Percentiles rank a stretch among this genome's conserved stretches.
These are phyloP conservation scores for Hypoxylon crocopeplum DNA, from an alignment of 495 filamentous ascomycete genomes.

Conservation along the genomic window DNA sequence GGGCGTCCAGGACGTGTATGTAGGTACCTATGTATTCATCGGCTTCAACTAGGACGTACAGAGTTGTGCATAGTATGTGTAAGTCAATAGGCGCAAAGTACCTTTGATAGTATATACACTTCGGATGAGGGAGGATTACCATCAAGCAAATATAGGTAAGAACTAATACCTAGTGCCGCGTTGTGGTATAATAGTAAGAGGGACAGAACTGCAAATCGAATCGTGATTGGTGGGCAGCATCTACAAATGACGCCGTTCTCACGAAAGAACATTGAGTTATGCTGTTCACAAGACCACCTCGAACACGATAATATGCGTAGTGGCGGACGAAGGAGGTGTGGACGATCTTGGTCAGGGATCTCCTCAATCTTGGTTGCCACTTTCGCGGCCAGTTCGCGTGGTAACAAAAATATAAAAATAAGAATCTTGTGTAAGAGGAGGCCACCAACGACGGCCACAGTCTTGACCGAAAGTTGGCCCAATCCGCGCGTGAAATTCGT, in stretches of 20 bases:
- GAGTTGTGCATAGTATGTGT: background rate
- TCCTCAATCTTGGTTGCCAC: slow-evolving; percentile 28
- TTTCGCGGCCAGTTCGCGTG: slow-evolving; percentile 31
- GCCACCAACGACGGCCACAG: slow-evolving; percentile 33
- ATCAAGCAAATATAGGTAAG: background rate
- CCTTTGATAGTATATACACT: background rate
- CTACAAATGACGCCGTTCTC: background rate
- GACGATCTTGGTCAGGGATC: slow-evolving; percentile 24
- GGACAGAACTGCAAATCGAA: background rate
- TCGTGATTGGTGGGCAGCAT: background rate
- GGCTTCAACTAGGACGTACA: background rate
- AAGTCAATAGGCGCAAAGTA: background rate
- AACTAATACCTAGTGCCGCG: too few relatives aligned
- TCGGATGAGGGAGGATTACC: background rate
- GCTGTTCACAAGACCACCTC: slow-evolving; percentile 11
- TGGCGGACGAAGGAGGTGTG: background rate
- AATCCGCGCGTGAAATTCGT: slow-evolving; percentile 22
- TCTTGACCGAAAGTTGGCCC: slow-evolving; percentile 36
- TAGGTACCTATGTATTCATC: background rate
- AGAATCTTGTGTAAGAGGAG: slow-evolving; percentile 19
- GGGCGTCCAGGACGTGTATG: slow-evolving; percentile 18
- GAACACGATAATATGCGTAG: slow-evolving; percentile 14
- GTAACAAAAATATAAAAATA: slow-evolving; percentile 14
- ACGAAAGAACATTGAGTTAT: background rate
- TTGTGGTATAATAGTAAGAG: background rate